phyloP scores from a whole-genome alignment of 2,329 filamentous ascomycete species.

The Microsporum ferrugineum region DNA sequence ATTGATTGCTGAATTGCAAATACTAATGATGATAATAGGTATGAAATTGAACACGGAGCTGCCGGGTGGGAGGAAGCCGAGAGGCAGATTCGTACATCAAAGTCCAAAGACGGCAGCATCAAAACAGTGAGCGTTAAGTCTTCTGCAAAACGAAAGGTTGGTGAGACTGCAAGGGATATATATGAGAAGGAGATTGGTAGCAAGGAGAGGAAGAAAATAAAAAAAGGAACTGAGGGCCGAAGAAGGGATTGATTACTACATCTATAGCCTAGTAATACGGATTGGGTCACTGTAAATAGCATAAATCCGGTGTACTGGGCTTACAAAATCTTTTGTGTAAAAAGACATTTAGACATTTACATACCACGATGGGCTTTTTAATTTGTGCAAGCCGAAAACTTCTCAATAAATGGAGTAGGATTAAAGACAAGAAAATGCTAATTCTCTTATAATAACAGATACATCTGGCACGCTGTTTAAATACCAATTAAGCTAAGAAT shows the following conservation, averaged over 20 bases:
- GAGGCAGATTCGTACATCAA: slow-evolving; percentile 54
- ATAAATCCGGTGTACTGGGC: background rate
- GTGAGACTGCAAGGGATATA: slow-evolving; percentile 42
- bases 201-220: slow-evolving; percentile 35
- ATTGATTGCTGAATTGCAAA: background rate
- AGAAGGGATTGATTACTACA: slow-evolving; percentile 18
- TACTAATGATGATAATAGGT: slow-evolving; percentile 24
- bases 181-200: slow-evolving; percentile 34
- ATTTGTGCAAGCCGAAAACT: background rate
- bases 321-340: background rate
- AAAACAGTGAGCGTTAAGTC: slow-evolving; percentile 65
- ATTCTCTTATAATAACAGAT: background rate
- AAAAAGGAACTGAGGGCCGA: slow-evolving; percentile 34
- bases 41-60: slow-evolving; percentile 38
- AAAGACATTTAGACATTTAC: too few species aligned
- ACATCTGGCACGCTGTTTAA: background rate
- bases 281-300: background rate
- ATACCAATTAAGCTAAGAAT: background rate
- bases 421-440: background rate
- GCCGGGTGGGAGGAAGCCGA: slow-evolving; percentile 53
- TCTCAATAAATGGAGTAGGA: background rate
- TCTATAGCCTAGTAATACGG: background rate
- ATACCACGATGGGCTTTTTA: background rate
- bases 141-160: slow-evolving; percentile 61
- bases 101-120: slow-evolving; percentile 39